phyloP scores from a whole-genome alignment of 805 yeast species.

The Maudiozyma saulgeensis region DNA sequence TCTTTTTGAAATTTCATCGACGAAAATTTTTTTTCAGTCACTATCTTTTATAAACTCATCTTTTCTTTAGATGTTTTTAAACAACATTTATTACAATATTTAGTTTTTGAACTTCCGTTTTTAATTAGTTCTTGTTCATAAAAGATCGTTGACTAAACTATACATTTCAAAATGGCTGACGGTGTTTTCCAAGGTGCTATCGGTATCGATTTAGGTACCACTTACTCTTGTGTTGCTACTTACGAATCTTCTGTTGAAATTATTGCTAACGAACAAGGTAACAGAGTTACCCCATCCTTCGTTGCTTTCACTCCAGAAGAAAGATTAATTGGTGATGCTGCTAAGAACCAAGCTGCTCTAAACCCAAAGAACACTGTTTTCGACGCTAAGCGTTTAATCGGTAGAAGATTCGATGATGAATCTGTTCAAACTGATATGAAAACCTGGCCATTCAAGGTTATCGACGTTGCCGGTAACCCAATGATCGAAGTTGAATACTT shows the following conservation, averaged over 20 bases:
- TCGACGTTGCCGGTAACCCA: conserved; percentile 58
- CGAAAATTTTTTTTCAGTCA: conserved; percentile 1
- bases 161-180: conserved; percentile 60
- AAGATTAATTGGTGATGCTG: conserved; percentile 76
- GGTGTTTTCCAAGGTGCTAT: conserved; percentile 99
- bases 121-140: background rate
- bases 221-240: conserved; percentile 69
- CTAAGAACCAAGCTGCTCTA: conserved; percentile 75
- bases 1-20: background rate
- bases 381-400: conserved; percentile 28
- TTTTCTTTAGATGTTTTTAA: background rate
- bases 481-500: conserved; percentile 59
- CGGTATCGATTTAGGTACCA: conserved; percentile 97
- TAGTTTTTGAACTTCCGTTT: background rate
- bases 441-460: conserved; percentile 77
- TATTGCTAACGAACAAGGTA: conserved; percentile 78
- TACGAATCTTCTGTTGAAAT: conserved; percentile 69
- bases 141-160: conserved; percentile 2
- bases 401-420: conserved; percentile 67
- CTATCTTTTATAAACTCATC: conserved; percentile 5
- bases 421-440: conserved; percentile 82
- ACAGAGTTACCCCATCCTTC: conserved; percentile 76
- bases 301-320: conserved; percentile 72
- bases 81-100: background rate
- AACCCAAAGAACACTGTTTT: conserved; percentile 70